Conservation (phyloP, 495 filamentous ascomycete genomes). For the Cetradonia linearis region DNA sequence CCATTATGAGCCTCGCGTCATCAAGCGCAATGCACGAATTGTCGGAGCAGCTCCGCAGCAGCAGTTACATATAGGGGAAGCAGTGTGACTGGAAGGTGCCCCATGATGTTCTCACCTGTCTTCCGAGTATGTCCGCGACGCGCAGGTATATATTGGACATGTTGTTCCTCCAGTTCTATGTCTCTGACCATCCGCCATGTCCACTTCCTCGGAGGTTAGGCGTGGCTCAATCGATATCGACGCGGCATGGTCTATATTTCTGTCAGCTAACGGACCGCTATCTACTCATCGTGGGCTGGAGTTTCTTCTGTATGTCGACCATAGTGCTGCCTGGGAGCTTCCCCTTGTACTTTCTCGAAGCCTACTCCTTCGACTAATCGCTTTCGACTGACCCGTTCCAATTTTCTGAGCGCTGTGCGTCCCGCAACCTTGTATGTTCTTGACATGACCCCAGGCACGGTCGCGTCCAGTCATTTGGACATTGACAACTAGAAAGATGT, state of each 20-base stretch:
- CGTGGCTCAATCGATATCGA: too few relatives aligned
- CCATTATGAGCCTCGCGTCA: background rate
- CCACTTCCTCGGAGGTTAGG: background rate
- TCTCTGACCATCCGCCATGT: background rate
- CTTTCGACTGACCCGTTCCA: too few relatives aligned
- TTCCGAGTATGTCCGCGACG: background rate
- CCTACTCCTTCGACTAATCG: too few relatives aligned
- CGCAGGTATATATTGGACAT: background rate
- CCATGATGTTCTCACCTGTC: background rate
- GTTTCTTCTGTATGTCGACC: too few relatives aligned
- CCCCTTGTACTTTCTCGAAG: too few relatives aligned
- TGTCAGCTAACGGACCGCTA: too few relatives aligned
- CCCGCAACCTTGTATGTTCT: too few relatives aligned
- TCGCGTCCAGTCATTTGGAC: too few relatives aligned
- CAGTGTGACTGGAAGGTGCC: background rate
- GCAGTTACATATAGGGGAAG: background rate
- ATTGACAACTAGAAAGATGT: background rate
- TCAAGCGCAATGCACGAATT: slow-evolving; percentile 5
- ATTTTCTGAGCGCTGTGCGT: too few relatives aligned
- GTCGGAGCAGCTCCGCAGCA: background rate
- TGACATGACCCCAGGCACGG: background rate
- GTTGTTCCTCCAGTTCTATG: background rate
- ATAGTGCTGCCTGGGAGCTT: too few relatives aligned
- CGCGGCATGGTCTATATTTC: too few relatives aligned
- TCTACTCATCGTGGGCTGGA: too few relatives aligned